Evolutionary conservation across 208 protist species (phyloP).

Genomic region (Angomonas desouzai): DNA sequence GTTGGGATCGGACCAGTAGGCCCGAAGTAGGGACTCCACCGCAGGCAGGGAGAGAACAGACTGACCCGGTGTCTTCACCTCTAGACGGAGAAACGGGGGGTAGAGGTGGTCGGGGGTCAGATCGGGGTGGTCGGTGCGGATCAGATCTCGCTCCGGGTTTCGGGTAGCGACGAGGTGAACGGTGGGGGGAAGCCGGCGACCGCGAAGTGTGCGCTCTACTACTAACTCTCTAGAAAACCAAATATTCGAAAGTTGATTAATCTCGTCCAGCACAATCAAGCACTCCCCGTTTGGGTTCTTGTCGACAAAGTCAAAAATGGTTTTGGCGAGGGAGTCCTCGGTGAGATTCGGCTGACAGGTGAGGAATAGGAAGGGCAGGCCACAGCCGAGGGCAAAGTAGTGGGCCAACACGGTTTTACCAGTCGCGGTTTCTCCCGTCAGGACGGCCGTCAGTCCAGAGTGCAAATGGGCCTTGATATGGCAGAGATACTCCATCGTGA

Average conservation of each 20-base stretch:
- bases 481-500: not conserved
- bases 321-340: not conserved
- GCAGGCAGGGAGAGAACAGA: not conserved
- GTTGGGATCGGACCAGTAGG: not conserved
- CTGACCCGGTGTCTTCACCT: not conserved
- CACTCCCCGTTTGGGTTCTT: not conserved
- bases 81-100: not conserved
- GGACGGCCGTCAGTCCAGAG: not conserved
- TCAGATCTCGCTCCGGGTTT: not conserved
- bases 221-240: not conserved
- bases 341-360: not conserved
- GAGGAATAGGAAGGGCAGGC: not conserved
- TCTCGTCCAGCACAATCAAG: not conserved
- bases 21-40: not conserved
- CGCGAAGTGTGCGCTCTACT: not conserved
- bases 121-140: too few relatives aligned
- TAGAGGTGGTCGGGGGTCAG: not conserved
- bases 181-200: not conserved
- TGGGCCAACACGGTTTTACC: not conserved
- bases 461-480: not conserved
- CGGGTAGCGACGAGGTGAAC: conserved; percentile 4
- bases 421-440: conserved; percentile 1
- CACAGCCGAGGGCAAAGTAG: conserved; percentile 1
- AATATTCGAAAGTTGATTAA: not conserved
- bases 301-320: not conserved